Base-by-base conservation (phyloP, 164 flowering plant species). In the Paratinospora sagittata region DNA sequence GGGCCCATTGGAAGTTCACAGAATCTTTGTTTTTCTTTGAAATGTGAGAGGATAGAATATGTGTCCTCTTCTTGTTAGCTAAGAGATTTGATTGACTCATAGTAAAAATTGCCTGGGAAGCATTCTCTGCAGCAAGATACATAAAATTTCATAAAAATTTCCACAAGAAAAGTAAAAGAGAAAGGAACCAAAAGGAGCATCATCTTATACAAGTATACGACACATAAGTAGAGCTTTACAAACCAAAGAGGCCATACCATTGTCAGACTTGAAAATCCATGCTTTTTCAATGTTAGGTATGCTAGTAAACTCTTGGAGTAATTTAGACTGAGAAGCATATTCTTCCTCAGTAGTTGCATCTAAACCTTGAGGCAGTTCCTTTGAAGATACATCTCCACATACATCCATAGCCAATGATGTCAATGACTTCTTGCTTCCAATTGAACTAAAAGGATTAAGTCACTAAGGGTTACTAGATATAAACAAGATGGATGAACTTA, bases 1-100 rank as follows among this genome's bases (percentile, higher is more conserved):
- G 92, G n/a, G 95, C 81, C 98, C 99, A 96, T n/a, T 84, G 83
- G 74, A 91, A 91, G 75, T 72, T 87, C 41, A 84, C 77, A 47
- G 78, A 71, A 63, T 74, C 64, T 19, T 75, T 41, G 73, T 57
- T 82, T 75, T 74, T 82, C 64, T 78, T 78, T 3, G 80, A 72
- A 67, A 93, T 81, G 74, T 83, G 78, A 49, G 90, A 75, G 3
- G 99, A 89, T 47, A 88, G 64, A 61, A 91, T 78, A 65, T 67
- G 78, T 69, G 82, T 91, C 67, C 88, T 87, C 82, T 70, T 87
- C 79, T 90, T 92, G 80, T 96, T 96, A 65, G 93, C 88, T 78
- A 89, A 72, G 34, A 96, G 87, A 79, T 86, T 87, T 11, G 91
- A 77, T 76, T 91, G 99, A 83, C 89, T 84, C 33, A 90, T 65